Evolutionary conservation across 2,329 filamentous ascomycete species (phyloP), one percentile per base, ranked within the genome.

Genomic region (Phialocephala subalpina): DNA sequence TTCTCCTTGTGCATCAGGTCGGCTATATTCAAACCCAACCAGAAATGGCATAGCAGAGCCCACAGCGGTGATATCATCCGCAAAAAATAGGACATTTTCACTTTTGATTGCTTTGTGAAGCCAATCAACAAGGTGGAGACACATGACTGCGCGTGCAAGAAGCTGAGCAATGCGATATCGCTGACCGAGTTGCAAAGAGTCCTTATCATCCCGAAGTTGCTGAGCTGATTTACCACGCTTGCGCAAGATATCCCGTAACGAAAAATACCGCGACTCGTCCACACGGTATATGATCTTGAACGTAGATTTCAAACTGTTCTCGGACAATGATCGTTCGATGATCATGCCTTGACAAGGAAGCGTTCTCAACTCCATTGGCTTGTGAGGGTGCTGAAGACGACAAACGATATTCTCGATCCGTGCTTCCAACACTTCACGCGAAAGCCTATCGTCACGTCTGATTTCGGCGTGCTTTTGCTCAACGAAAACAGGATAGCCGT

Each of bases 91-190:
- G 45, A 82, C 78, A 69, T 78, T 81, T 53, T 77, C 69, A 59
- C 75, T 77, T 18, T 79, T 78, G 3, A 82, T 73, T 38, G 78
- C 80, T 63, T 82, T 82, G 73, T 82, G 80, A 2, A 82, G 76
- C 80, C 80, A 82, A 60, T 80, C 76, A 22, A 52, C 45, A 14
- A 56, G n/a, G 27, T 62, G 60, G 14, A 60, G 36, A 11, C 18
- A 45, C 7, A 45, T 20, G 22, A 60, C 35, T 12, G 57, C 57
- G 12, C 9, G 16, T 12, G 57, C 35, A n/a, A 60, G 36, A 11
- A 11, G 11, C 22, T 60, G 35, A 33, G 57, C 57, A 25, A 60
- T 14, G 20, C 11, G 12, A 35, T 42, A 60, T 18, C 22, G 38
- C 7, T n/a, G 12, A 3, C 57, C 57, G 40, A 60, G 57, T 5